phyloP scores from a whole-genome alignment of 305 asterid species.

The Solanum aculeatissimum region DNA sequence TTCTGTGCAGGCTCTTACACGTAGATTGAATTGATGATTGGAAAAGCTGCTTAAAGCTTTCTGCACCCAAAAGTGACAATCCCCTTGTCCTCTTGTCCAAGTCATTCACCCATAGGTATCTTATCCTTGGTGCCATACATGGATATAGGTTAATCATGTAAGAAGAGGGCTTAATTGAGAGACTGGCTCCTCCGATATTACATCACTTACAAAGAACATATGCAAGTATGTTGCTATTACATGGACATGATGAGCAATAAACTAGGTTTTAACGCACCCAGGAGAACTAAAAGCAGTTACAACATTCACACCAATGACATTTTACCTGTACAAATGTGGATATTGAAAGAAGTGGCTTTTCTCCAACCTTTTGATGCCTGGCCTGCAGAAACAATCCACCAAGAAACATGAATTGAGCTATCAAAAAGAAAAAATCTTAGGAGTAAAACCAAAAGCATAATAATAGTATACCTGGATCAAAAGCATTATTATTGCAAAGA shows the following conservation, averaged over 20 bases:
- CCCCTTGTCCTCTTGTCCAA: background rate
- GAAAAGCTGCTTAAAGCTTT: background rate
- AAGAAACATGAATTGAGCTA: background rate
- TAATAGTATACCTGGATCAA: slow-evolving; percentile 57
- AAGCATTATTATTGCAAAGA: slow-evolving; percentile 88
- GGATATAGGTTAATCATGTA: background rate
- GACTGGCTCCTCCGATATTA: background rate
- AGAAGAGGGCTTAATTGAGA: background rate
- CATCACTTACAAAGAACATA: background rate
- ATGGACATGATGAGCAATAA: background rate
- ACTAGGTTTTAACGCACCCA: background rate
- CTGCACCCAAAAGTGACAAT: background rate
- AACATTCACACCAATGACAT: background rate
- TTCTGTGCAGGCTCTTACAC: background rate
- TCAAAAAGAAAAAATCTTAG: background rate
- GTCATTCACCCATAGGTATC: background rate
- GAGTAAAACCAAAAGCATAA: background rate
- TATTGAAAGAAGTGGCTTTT: slow-evolving; percentile 79
- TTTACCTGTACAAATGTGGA: slow-evolving; percentile 84
- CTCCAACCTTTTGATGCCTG: slow-evolving; percentile 87
- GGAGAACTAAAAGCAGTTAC: background rate
- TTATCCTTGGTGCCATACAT: background rate
- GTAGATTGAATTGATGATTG: background rate
- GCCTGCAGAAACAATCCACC: slow-evolving; percentile 34
- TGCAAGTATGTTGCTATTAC: background rate